Conservation (phyloP, 495 filamentous ascomycete genomes). For the Penicillium pulvis region DNA sequence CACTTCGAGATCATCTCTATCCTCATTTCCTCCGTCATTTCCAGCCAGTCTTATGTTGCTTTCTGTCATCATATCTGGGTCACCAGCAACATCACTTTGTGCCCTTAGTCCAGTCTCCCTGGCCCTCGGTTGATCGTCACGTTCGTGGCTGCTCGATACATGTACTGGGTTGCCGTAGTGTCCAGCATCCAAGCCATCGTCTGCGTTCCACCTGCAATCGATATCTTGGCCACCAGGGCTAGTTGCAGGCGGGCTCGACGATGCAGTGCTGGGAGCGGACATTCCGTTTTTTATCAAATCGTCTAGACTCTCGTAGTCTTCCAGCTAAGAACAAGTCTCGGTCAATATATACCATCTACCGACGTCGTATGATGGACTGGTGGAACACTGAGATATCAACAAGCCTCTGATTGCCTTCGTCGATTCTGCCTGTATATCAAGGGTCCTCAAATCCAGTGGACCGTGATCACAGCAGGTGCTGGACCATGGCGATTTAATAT, state of each 20-base stretch:
- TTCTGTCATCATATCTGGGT: neutral
- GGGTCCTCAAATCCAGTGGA: neutral
- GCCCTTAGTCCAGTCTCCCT: neutral
- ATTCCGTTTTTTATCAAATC: neutral
- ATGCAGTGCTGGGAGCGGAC: neutral
- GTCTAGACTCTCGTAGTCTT: neutral
- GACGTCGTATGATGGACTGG: neutral
- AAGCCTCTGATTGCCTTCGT: neutral
- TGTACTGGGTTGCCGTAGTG: neutral
- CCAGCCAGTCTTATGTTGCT: no score
- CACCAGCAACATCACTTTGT: neutral
- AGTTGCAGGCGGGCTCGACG: slow-evolving; percentile 2
- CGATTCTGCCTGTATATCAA: neutral
- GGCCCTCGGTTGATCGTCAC: neutral
- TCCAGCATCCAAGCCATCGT: neutral
- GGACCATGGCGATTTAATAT: neutral
- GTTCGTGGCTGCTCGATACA: slow-evolving; percentile 5
- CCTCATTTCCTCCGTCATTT: neutral
- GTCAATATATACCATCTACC: neutral
- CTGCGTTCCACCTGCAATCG: neutral
- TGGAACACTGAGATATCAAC: neutral
- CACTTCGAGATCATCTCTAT: neutral
- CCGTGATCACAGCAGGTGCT: neutral
- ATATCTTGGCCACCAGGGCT: neutral
- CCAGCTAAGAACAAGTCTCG: neutral